These are phyloP conservation scores for Knoxia roxburghii DNA, from an alignment of 257 asterid genomes.

Conservation along the genomic window DNA sequence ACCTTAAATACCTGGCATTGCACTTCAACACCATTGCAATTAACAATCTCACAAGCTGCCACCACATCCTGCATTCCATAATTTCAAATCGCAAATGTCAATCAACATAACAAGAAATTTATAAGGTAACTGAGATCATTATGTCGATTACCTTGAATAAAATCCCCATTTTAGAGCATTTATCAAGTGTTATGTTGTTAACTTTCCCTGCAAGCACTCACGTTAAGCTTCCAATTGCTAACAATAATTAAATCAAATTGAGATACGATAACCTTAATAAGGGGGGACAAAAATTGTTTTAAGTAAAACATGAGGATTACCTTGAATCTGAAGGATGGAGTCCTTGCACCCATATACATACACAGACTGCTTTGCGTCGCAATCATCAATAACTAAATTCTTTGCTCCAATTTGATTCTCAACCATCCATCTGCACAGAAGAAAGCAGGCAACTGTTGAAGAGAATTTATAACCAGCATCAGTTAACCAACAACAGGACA, in stretches of 20 bases:
- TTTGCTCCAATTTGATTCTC: slow-evolving; percentile 89
- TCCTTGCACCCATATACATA: slow-evolving; percentile 86
- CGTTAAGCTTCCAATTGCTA: slow-evolving; percentile 11
- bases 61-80: slow-evolving; percentile 72
- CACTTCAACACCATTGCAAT: slow-evolving; percentile 79
- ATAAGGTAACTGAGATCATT: background rate
- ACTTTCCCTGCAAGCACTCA: slow-evolving; percentile 66
- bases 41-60: slow-evolving; percentile 98
- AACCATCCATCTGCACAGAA: slow-evolving; percentile 79
- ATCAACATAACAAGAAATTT: background rate
- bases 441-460: slow-evolving; percentile 16
- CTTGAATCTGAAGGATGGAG: slow-evolving; percentile 88
- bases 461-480: slow-evolving; percentile 15
- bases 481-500: slow-evolving; percentile 12
- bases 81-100: slow-evolving; percentile 9
- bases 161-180: slow-evolving; percentile 94
- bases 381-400: slow-evolving; percentile 80
- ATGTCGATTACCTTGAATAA: slow-evolving; percentile 68
- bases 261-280: slow-evolving; percentile 1
- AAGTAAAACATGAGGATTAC: slow-evolving; percentile 27
- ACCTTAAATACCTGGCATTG: slow-evolving; percentile 73
- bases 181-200: slow-evolving; percentile 93
- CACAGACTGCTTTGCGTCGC: slow-evolving; percentile 92
- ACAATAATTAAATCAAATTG: slow-evolving; percentile 9
- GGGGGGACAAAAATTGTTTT: background rate